Evolutionary conservation across 257 asterid genomes (phyloP).

Genomic region (Lycium ferocissimum): DNA sequence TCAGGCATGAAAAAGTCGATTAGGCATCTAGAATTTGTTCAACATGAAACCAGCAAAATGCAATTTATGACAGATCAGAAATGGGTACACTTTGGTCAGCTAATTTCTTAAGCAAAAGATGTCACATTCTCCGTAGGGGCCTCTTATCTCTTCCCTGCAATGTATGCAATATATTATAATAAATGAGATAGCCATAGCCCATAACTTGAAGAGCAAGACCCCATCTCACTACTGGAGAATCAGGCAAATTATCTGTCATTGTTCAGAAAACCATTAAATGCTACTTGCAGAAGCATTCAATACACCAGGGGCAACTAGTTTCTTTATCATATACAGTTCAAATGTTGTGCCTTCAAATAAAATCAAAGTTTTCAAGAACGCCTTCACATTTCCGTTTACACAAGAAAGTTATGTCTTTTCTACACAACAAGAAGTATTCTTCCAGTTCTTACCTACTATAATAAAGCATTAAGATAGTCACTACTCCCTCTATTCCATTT

Average conservation of each 20-base stretch:
- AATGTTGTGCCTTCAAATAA: neutral
- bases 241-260: conserved; percentile 6
- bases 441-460: neutral
- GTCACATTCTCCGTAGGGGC: neutral
- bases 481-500: no score
- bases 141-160: neutral
- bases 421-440: neutral
- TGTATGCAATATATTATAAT: neutral
- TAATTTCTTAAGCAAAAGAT: conserved; percentile 2
- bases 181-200: neutral
- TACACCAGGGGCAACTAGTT: neutral
- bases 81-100: neutral
- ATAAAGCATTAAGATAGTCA: neutral
- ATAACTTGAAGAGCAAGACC: neutral
- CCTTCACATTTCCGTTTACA: neutral
- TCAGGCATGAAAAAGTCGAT: neutral
- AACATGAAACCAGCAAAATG: conserved; percentile 1
- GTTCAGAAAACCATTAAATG: neutral
- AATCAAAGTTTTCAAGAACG: neutral
- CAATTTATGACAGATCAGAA: neutral
- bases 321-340: neutral
- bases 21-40: neutral
- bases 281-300: conserved; percentile 16
- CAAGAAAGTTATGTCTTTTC: neutral
- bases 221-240: neutral